phyloP scores from a whole-genome alignment of 257 asterid genomes.

The Ilex asprella region DNA sequence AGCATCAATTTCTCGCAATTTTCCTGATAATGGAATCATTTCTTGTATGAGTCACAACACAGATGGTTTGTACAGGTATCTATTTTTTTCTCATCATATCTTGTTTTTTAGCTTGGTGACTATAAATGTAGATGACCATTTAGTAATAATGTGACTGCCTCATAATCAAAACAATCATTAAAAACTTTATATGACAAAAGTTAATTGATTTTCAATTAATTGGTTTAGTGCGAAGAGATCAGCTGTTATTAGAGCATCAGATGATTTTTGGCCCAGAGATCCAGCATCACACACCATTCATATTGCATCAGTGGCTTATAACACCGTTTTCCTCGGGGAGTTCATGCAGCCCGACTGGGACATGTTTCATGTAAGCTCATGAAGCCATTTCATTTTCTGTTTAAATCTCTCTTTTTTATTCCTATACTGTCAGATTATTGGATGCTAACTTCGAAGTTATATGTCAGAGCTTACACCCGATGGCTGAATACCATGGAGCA shows the following conservation, averaged over 20 bases:
- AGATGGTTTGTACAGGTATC: slow-evolving; percentile 78
- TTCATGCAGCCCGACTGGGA: slow-evolving; percentile 99
- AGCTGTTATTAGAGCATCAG: slow-evolving; percentile 83
- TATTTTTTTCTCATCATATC: background rate
- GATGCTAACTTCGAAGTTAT: background rate
- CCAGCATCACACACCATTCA: slow-evolving; percentile 96
- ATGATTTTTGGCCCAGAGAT: slow-evolving; percentile 90
- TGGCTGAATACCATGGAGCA: slow-evolving; percentile 94
- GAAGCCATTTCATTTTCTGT: background rate
- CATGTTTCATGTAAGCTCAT: slow-evolving; percentile 79
- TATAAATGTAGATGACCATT: no score
- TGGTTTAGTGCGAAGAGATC: slow-evolving; percentile 56
- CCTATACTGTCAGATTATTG: background rate
- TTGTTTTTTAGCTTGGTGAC: background rate
- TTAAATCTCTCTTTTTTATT: background rate
- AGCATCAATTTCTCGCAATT: slow-evolving; percentile 66
- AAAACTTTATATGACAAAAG: no score
- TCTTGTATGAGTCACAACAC: slow-evolving; percentile 95
- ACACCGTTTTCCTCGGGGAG: slow-evolving; percentile 82
- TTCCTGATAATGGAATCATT: slow-evolving; percentile 82
- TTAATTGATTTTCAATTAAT: background rate
- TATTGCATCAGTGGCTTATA: slow-evolving; percentile 91
- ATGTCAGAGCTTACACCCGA: slow-evolving; percentile 71
- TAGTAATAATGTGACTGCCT: no score
- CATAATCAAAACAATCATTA: no score